Evolutionary conservation across 2,329 filamentous ascomycete species (phyloP).

Genomic region (Cladosporium austrohemisphaericum): DNA sequence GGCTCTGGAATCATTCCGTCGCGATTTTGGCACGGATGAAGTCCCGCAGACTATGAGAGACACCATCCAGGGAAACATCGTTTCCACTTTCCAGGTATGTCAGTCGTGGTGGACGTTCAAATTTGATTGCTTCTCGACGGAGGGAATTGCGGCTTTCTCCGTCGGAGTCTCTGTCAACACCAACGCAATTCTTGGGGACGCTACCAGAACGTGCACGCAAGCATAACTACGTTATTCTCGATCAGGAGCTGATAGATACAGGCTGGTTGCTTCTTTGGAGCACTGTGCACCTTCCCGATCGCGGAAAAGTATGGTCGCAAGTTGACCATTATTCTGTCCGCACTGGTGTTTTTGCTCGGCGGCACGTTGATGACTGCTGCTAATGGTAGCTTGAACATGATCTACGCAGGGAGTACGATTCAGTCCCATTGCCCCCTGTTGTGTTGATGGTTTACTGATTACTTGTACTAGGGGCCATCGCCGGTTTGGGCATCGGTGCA

Average conservation of each 20-base stretch:
- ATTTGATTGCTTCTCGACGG: too few relatives aligned
- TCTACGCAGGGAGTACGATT: conserved; percentile 37
- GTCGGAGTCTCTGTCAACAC: too few relatives aligned
- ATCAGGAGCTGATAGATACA: neutral
- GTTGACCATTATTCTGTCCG: conserved; percentile 46
- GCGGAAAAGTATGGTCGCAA: conserved; percentile 49
- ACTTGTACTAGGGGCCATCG: too few relatives aligned
- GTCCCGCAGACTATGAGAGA: conserved; percentile 38
- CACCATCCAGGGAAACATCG: conserved; percentile 39
- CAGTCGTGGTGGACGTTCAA: too few relatives aligned
- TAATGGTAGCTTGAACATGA: conserved; percentile 34
- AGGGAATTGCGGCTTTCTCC: too few relatives aligned
- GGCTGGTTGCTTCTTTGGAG: conserved; percentile 38
- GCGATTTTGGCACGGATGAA: conserved; percentile 34
- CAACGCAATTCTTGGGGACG: too few relatives aligned
- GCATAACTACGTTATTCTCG: too few relatives aligned
- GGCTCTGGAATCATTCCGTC: conserved; percentile 37
- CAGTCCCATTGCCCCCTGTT: too few relatives aligned
- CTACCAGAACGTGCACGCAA: too few relatives aligned
- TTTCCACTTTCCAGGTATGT: conserved; percentile 34
- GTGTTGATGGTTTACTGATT: too few relatives aligned
- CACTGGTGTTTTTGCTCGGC: conserved; percentile 42
- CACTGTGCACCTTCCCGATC: conserved; percentile 43
- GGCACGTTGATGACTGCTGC: conserved; percentile 40
- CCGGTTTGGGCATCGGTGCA: conserved; percentile 80